These are phyloP conservation scores for Sphaerostilbella broomeana DNA, from an alignment of 2,329 filamentous ascomycete genomes.

Conservation along the genomic window DNA sequence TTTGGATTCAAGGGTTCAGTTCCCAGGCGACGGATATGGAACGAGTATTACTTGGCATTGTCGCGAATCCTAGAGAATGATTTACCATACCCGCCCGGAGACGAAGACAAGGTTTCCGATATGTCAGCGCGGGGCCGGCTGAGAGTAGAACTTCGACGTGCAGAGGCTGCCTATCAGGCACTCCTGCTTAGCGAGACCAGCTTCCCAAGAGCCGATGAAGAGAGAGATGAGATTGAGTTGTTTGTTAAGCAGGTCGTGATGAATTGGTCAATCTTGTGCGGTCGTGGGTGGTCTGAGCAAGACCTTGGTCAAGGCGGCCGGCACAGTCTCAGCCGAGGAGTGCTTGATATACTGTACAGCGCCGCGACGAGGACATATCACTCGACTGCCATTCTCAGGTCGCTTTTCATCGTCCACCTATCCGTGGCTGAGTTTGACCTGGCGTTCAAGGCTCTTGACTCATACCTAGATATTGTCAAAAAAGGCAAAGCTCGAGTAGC, in stretches of 20 bases:
- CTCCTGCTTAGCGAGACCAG: conserved; percentile 69
- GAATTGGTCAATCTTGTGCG: conserved; percentile 81
- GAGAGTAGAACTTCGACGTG: conserved; percentile 67
- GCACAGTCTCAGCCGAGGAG: conserved; percentile 63
- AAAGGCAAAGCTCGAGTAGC: conserved; percentile 77
- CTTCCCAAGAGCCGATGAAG: conserved; percentile 79
- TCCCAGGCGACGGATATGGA: conserved; percentile 67
- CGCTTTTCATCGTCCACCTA: conserved; percentile 82
- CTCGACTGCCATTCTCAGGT: conserved; percentile 78
- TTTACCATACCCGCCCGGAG: conserved; percentile 51
- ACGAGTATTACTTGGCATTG: conserved; percentile 73
- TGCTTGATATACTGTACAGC: conserved; percentile 83
- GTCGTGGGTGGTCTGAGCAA: conserved; percentile 69
- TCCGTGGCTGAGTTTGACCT: conserved; percentile 87
- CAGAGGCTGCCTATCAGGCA: conserved; percentile 73
- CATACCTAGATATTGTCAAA: conserved; percentile 82
- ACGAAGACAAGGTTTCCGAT: conserved; percentile 37
- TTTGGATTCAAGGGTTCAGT: conserved; percentile 53
- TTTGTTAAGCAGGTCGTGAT: conserved; percentile 74
- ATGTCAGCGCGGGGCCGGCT: conserved; percentile 57
- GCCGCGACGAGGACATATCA: conserved; percentile 92
- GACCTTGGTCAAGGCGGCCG: conserved; percentile 80
- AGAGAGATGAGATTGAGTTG: conserved; percentile 70
- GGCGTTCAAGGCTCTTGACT: conserved; percentile 83
- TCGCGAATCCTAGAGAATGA: conserved; percentile 67